Base-by-base conservation (phyloP, 1,284 basidiomycete genomes). In the Xerocomus amazonicus region DNA sequence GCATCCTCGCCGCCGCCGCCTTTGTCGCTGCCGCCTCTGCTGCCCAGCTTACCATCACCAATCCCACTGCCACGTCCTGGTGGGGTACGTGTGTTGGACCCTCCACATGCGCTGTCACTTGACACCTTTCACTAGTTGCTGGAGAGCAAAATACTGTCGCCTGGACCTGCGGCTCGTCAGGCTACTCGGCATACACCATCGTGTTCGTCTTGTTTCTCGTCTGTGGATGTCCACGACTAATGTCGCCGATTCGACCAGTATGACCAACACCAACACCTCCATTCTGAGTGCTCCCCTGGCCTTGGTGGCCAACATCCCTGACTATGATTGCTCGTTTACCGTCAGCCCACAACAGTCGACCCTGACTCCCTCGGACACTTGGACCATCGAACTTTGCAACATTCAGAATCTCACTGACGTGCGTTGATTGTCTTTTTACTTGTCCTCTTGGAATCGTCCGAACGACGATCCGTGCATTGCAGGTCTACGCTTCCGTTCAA, bases 401-500 rank as follows among this genome's bases (percentile, higher is more conserved):
- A 56, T 68, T 6, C 48, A 81, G 54, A 87, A 90, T 72, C 66
- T 59, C 42, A 73, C 77, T 29, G 67, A 87, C 53, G 80, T 84
- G 57, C 32, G 63, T 69, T 3, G 19, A 23, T 4, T 36, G 14
- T 17, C 8, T 34, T 47, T n/a, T 33, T 33, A 31, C 14, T 38
- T 16, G 17, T 55, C 19, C 19, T 23, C 19, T 23, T 1, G 16
- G 12, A 19, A 38, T 34, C 19, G n/a, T 6, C 13, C 16, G 29
- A 9, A 19, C 34, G 44, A 32, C 7, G 36, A 8, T 23, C 13
- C 7, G 4, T 40, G 6, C 45, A 26, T 16, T 39, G 55, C 58
- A 90, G 83, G 58, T 90, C 53, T 87, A 78, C 59, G 81, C 82
- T 19, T 85, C 28, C 56, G 78, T 48, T 60, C 69, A 9, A 14